Evolutionary conservation across 1,284 basidiomycete species (phyloP).

Genomic region (Puccinia hordei): DNA sequence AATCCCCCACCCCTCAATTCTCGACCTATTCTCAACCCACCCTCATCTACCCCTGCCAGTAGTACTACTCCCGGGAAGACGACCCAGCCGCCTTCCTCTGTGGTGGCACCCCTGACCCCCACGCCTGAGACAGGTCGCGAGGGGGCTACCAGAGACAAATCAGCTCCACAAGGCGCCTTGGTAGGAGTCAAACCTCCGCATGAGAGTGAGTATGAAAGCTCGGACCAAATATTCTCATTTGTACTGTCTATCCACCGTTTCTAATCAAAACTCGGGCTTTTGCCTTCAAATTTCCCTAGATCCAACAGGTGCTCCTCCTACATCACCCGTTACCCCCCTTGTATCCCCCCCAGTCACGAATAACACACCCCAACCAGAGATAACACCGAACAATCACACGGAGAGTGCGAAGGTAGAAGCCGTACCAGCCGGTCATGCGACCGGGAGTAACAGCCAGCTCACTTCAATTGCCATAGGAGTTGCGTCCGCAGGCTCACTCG

Average conservation of each 20-base stretch:
- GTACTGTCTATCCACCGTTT: neutral
- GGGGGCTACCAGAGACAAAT: neutral
- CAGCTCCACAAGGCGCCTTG: neutral
- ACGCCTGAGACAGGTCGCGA: neutral
- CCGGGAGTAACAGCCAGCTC: neutral
- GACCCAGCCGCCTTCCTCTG: neutral
- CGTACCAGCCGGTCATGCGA: neutral
- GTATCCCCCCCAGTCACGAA: neutral
- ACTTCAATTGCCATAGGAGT: constrained; percentile 24
- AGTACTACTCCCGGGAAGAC: neutral
- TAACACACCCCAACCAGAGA: neutral
- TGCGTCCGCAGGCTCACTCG: constrained; percentile 8
- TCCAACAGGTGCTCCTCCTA: neutral
- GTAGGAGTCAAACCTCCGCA: neutral
- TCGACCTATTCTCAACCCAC: neutral
- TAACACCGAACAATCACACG: neutral
- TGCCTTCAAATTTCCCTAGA: neutral
- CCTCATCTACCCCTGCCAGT: neutral
- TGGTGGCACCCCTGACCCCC: neutral
- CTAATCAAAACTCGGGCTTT: neutral
- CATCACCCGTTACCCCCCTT: neutral
- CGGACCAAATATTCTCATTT: too few species aligned
- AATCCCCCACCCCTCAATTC: neutral
- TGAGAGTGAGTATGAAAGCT: neutral
- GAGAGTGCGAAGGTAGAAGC: constrained; percentile 1